Evolutionary conservation across 352 stramenopile species (phyloP).

Genomic region (Globisporangium orthogonon): DNA sequence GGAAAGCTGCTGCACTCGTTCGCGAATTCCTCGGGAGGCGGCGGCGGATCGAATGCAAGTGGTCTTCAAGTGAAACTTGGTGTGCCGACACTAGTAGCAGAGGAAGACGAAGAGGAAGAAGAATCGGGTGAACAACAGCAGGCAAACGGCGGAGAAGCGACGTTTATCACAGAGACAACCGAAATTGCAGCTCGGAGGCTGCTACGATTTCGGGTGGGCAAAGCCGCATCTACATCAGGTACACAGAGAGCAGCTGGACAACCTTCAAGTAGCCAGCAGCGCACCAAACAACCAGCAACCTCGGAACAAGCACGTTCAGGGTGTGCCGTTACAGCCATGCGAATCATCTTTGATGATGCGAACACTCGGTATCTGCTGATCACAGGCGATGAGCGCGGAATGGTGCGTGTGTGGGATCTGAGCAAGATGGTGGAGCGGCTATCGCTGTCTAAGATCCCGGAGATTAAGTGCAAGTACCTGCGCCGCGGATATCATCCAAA

Average conservation of each 20-base stretch:
- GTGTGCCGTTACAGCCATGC: conserved; percentile 40
- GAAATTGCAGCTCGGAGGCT: conserved; percentile 34
- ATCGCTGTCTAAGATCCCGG: conserved; percentile 44
- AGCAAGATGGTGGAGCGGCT: conserved; percentile 41
- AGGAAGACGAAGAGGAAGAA: conserved; percentile 9
- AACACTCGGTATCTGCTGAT: conserved; percentile 42
- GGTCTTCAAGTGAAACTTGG: too few relatives aligned
- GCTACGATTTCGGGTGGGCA: conserved; percentile 10
- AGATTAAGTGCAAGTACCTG: conserved; percentile 55
- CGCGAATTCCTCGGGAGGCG: conserved; percentile 29
- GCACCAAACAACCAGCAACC: background rate
- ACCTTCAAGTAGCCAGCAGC: background rate
- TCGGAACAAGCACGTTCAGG: conserved; percentile 6
- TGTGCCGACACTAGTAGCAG: background rate
- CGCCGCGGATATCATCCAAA: conserved; percentile 56
- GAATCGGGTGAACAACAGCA: background rate
- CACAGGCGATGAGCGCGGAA: conserved; percentile 45
- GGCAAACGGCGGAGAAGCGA: background rate
- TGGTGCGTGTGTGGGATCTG: conserved; percentile 46
- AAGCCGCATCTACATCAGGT: too few relatives aligned
- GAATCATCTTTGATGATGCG: conserved; percentile 45
- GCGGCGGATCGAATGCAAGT: background rate
- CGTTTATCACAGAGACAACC: conserved; percentile 27
- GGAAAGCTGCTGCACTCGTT: conserved; percentile 54
- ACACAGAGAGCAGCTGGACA: background rate